A percentile compares a stretch with the other conserved stretches of the same genome.
Conservation (phyloP, 495 filamentous ascomycete genomes). For the Aspergillus campestris region DNA sequence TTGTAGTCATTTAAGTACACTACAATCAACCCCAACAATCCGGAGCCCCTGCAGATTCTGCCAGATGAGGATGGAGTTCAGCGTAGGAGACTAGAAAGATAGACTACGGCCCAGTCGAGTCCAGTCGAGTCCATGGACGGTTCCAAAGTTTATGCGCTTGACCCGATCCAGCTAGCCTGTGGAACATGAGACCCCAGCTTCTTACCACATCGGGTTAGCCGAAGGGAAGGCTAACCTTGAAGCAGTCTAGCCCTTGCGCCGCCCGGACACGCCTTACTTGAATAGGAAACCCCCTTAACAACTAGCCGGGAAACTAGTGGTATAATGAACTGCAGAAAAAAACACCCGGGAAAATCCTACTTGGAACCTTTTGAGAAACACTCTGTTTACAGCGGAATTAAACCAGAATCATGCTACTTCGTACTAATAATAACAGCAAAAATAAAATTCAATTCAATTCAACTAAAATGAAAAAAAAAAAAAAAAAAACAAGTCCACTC, state of each 20-base stretch:
- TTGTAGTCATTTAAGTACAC: no score
- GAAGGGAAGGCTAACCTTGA: background rate
- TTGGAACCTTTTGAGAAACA: background rate
- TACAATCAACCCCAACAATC: no score
- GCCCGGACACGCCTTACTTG: background rate
- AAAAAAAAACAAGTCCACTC: background rate
- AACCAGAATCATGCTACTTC: background rate
- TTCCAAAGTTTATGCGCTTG: background rate
- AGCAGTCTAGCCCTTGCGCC: background rate
- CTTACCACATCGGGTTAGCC: background rate
- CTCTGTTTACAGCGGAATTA: background rate
- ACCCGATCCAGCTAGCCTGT: background rate
- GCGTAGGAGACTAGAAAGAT: no score
- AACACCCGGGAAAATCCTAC: background rate
- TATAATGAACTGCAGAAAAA: slow-evolving; percentile 1
- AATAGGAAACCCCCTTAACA: background rate
- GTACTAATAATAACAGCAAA: background rate
- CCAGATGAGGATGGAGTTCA: no score
- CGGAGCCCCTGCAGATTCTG: no score
- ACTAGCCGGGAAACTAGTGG: slow-evolving; percentile 2
- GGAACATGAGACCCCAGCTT: background rate
- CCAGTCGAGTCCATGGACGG: no score
- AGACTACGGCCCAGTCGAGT: no score
- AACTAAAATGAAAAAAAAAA: background rate
- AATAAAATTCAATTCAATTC: background rate